Percentiles rank a stretch among this genome's conserved stretches.
These are phyloP conservation scores for Botrytis aclada DNA, from an alignment of 2,329 filamentous ascomycete genomes.

Conservation along the genomic window DNA sequence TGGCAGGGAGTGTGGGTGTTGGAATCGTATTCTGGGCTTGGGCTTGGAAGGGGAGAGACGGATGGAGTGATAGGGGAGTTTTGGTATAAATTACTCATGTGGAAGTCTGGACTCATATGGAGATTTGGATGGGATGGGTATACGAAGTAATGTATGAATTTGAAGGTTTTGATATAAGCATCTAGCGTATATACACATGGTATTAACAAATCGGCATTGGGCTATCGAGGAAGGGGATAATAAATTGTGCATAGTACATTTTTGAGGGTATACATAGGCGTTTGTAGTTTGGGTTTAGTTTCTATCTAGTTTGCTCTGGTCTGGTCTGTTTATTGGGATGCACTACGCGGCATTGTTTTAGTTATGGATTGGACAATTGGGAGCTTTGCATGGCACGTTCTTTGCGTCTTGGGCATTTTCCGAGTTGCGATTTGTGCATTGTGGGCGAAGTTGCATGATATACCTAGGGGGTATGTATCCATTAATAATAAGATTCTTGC, in stretches of 20 bases:
- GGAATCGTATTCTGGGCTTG: conserved; percentile 69
- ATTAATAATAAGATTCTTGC: neutral
- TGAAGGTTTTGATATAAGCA: neutral
- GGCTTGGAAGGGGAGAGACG: conserved; percentile 73
- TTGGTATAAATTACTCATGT: conserved; percentile 48
- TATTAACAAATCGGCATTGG: neutral
- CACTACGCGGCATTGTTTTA: neutral
- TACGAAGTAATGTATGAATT: neutral
- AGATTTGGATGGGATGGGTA: neutral
- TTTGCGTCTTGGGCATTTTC: neutral
- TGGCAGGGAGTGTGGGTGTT: conserved; percentile 75
- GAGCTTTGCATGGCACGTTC: neutral
- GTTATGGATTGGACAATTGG: neutral
- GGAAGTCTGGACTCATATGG: neutral
- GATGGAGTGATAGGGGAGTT: conserved; percentile 75
- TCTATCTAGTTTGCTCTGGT: too few species aligned
- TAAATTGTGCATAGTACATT: conserved; percentile 3
- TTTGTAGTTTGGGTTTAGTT: neutral
- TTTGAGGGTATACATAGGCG: neutral
- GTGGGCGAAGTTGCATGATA: fast-evolving
- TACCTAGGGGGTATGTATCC: too few species aligned
- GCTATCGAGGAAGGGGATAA: neutral
- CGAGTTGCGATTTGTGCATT: neutral
- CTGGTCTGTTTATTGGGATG: neutral
- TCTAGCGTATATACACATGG: neutral